Conservation (phyloP, 2,329 filamentous ascomycete species). For the Dendryphion nanum region DNA sequence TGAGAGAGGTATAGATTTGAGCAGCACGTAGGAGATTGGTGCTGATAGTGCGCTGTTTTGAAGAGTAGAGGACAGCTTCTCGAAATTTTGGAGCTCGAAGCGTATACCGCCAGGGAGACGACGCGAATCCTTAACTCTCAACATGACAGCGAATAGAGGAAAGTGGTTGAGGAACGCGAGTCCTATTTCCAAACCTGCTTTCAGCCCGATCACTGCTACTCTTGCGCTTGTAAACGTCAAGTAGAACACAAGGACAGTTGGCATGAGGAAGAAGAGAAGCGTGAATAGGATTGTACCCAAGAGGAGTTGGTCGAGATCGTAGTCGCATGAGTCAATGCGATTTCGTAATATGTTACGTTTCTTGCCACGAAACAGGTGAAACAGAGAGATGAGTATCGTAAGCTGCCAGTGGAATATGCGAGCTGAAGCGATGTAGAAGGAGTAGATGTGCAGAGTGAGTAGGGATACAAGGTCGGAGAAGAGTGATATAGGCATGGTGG, state of each 20-base stretch:
- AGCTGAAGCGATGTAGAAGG: conserved; percentile 94
- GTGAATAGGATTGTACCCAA: conserved; percentile 97
- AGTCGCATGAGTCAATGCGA: conserved; percentile 97
- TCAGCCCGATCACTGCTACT: conserved; percentile 92
- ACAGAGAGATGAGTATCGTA: conserved; percentile 93
- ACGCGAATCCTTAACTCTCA: conserved; percentile 87
- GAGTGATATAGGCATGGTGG: conserved; percentile 93
- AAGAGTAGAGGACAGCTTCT: conserved; percentile 35
- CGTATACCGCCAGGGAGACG: conserved; percentile 84
- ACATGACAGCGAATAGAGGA: conserved; percentile 93
- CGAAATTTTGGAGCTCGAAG: conserved; percentile 82
- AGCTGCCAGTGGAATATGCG: conserved; percentile 99
- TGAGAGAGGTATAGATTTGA: conserved; percentile 85
- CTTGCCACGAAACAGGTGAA: conserved; percentile 96
- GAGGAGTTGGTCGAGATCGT: conserved; percentile 93
- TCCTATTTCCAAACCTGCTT: conserved; percentile 85
- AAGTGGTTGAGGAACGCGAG: conserved; percentile 97
- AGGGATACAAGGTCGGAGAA: conserved; percentile 92
- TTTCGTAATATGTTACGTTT: conserved; percentile 97
- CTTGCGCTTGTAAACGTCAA: conserved; percentile 91
- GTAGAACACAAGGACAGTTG: conserved; percentile 95
- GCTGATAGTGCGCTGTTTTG: conserved; percentile 42
- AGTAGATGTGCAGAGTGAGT: conserved; percentile 94
- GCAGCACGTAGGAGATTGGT: conserved; percentile 77
- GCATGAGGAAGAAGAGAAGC: conserved; percentile 87